Evolutionary conservation across 1,284 basidiomycete species (phyloP).

Genomic region (Ganoderma meredithae): DNA sequence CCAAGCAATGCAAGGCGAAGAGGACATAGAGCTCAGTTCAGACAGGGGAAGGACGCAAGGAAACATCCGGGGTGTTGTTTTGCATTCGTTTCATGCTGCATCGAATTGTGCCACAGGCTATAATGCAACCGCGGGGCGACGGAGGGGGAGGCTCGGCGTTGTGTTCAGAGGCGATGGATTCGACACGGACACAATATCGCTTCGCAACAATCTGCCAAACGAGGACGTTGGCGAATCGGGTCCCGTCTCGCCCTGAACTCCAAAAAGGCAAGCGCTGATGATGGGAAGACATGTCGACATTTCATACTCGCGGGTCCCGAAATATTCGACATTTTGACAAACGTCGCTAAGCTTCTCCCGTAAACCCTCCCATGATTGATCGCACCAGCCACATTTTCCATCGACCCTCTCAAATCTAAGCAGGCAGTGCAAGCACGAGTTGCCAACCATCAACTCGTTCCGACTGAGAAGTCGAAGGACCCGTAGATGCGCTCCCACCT

Average conservation of each 20-base stretch:
- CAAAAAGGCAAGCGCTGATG: constrained; percentile 31
- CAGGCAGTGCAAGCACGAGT: constrained; percentile 31
- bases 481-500: constrained; percentile 36
- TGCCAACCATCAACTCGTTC: constrained; percentile 35
- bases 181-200: constrained; percentile 28
- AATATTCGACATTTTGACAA: constrained; percentile 30
- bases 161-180: constrained; percentile 23
- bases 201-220: constrained; percentile 37
- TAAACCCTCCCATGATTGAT: constrained; percentile 36
- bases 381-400: constrained; percentile 27
- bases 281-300: constrained; percentile 22
- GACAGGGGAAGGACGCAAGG: background rate
- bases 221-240: constrained; percentile 30
- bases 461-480: constrained; percentile 31
- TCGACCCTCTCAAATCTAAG: constrained; percentile 28
- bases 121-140: constrained; percentile 16
- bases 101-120: background rate
- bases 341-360: constrained; percentile 29
- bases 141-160: constrained; percentile 9
- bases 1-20: constrained; percentile 1
- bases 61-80: constrained; percentile 8
- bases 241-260: constrained; percentile 23
- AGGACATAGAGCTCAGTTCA: background rate
- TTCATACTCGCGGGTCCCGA: constrained; percentile 29
- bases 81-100: constrained; percentile 20